A percentile compares a stretch with the other conserved stretches of the same genome.
phyloP scores from a whole-genome alignment of 805 yeast species.

The Jamesozyma piceae region DNA sequence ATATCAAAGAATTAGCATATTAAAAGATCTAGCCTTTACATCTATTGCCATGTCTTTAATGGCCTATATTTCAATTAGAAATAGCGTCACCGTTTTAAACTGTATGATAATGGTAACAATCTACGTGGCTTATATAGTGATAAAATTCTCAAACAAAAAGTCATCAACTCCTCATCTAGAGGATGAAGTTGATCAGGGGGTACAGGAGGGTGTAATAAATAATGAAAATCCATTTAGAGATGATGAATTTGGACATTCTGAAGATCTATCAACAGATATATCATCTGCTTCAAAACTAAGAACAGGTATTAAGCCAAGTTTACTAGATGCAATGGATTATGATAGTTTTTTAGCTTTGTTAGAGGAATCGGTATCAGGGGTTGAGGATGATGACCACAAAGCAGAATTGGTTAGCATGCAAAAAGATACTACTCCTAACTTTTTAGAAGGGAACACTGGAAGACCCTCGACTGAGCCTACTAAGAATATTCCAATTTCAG shows the following conservation, averaged over 20 bases:
- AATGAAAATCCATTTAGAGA: not conserved
- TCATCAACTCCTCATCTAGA: not conserved
- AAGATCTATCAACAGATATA: not conserved
- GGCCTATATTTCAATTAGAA: slow-evolving; percentile 17
- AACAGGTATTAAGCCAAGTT: slow-evolving; percentile 20
- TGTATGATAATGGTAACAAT: slow-evolving; percentile 22
- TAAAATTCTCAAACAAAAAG: slow-evolving; percentile 4
- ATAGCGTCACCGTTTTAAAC: slow-evolving; percentile 20
- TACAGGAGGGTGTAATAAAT: not conserved
- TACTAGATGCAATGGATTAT: slow-evolving; percentile 27
- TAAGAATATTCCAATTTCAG: not conserved
- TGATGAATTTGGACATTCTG: not conserved
- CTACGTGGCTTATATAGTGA: slow-evolving; percentile 14
- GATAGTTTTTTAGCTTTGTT: slow-evolving; percentile 19
- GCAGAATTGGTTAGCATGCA: slow-evolving; percentile 7
- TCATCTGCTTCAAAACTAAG: slow-evolving; percentile 4
- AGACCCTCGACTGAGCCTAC: slow-evolving; percentile 18
- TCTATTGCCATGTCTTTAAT: slow-evolving; percentile 19
- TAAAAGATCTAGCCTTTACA: slow-evolving; percentile 23
- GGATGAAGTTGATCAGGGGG: not conserved
- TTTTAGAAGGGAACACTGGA: not conserved
- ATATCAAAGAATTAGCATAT: slow-evolving; percentile 13
- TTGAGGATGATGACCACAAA: slow-evolving; percentile 1
- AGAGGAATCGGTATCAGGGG: slow-evolving; percentile 13
- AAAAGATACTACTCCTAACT: not conserved